Evolutionary conservation across 371 early-diverging fungal genomes (phyloP).

Genomic region (Funneliformis caledonium): DNA sequence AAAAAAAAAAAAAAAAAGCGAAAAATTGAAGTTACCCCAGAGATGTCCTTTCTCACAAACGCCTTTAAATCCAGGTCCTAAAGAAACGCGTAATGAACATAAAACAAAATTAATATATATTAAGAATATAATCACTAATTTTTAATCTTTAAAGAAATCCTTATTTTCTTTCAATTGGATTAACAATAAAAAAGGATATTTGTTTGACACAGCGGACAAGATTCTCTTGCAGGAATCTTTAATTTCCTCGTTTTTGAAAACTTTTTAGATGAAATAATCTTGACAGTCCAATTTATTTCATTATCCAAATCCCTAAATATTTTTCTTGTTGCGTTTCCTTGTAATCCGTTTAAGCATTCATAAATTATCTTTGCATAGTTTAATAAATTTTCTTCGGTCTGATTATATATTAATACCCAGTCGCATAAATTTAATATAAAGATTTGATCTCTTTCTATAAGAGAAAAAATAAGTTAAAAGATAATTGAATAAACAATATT

Average conservation of each 20-base stretch:
- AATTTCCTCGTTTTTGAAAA: background rate
- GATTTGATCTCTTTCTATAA: constrained; percentile 25
- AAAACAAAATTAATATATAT: background rate
- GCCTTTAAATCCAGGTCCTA: constrained; percentile 4
- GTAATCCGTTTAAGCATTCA: constrained; percentile 3
- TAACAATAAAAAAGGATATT: constrained; percentile 28
- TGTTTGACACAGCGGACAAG: constrained; percentile 22
- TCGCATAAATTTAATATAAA: constrained; percentile 32
- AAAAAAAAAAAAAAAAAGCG: background rate
- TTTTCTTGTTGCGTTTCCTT: background rate
- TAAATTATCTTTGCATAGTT: constrained; percentile 22
- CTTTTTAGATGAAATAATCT: background rate
- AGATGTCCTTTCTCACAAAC: constrained; percentile 20
- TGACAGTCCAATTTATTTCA: background rate
- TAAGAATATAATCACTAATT: background rate
- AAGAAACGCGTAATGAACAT: constrained; percentile 14
- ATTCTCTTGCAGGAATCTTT: constrained; percentile 18
- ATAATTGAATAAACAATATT: background rate
- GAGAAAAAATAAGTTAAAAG: background rate
- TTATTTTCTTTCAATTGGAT: no score
- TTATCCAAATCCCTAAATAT: background rate
- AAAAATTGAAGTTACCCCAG: constrained; percentile 17
- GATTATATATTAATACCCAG: constrained; percentile 7
- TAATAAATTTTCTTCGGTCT: constrained; percentile 5
- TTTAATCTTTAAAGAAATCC: background rate